Evolutionary conservation across 2,329 filamentous ascomycete species (phyloP).

Genomic region (Xylaria arbuscula): DNA sequence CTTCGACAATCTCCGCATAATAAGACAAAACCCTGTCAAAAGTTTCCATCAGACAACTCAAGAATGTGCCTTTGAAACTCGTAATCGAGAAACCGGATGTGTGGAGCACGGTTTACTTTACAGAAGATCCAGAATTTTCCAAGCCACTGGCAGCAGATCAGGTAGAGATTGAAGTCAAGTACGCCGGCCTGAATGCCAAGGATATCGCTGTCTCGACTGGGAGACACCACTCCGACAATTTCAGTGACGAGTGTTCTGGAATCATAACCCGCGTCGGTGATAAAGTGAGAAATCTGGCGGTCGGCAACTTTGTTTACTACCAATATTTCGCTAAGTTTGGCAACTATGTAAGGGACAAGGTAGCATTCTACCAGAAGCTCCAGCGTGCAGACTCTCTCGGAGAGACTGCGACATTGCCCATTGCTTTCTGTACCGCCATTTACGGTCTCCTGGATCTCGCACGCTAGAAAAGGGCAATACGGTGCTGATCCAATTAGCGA

Average conservation of each 20-base stretch:
- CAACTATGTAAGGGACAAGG: constrained; percentile 15
- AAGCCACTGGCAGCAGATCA: background rate
- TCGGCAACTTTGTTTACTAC: constrained; percentile 23
- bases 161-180: constrained; percentile 25
- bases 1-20: background rate
- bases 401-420: constrained; percentile 7
- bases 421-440: constrained; percentile 17
- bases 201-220: constrained; percentile 19
- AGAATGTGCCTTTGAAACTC: constrained; percentile 1
- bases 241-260: constrained; percentile 23
- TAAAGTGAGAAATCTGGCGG: background rate
- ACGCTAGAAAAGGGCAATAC: constrained; percentile 10
- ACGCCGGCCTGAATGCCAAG: constrained; percentile 22
- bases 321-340: constrained; percentile 22
- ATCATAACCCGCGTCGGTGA: constrained; percentile 7
- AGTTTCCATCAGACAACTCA: constrained; percentile 1
- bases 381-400: background rate
- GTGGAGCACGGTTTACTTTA: constrained; percentile 21
- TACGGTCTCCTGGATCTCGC: constrained; percentile 16
- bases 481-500: constrained; percentile 24
- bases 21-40: background rate
- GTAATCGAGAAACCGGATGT: constrained; percentile 21
- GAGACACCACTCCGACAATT: background rate
- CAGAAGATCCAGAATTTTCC: background rate
- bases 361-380: constrained; percentile 5